Evolutionary conservation across 768 basidiomycete species (phyloP).

Genomic region (Russula ochroleuca): DNA sequence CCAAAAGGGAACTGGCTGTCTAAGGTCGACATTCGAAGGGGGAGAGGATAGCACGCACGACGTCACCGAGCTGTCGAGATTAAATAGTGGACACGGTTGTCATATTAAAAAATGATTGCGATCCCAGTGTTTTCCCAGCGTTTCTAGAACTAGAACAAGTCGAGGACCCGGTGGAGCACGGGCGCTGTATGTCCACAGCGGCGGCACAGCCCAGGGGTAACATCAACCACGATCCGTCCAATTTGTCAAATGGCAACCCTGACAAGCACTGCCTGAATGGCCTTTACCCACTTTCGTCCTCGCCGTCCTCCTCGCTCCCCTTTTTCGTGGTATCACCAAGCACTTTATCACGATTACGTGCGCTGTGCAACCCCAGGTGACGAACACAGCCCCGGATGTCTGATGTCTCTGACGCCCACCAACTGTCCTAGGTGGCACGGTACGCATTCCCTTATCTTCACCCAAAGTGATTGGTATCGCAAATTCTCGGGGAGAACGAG

Average conservation of each 20-base stretch:
- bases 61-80: neutral
- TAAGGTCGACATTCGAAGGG: constrained; percentile 1
- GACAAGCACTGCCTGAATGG: constrained; percentile 19
- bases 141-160: neutral
- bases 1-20: constrained; percentile 24
- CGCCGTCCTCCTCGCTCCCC: neutral
- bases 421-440: constrained; percentile 47
- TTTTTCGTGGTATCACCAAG: constrained; percentile 9
- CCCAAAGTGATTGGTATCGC: constrained; percentile 76
- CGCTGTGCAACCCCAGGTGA: constrained; percentile 47
- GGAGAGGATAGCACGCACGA: neutral
- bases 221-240: neutral
- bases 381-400: neutral
- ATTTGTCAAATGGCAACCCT: neutral
- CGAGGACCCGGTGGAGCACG: neutral
- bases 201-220: too few species aligned
- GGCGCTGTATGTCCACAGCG: neutral
- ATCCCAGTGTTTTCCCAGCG: neutral
- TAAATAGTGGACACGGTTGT: neutral
- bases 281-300: constrained; percentile 9
- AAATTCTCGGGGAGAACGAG: constrained; percentile 70
- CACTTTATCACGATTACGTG: constrained; percentile 66
- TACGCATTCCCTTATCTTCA: constrained; percentile 66
- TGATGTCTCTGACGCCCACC: constrained; percentile 15
- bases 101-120: neutral